Base-by-base conservation (phyloP, 2,329 filamentous ascomycete species). In the Lomentospora prolificans region DNA sequence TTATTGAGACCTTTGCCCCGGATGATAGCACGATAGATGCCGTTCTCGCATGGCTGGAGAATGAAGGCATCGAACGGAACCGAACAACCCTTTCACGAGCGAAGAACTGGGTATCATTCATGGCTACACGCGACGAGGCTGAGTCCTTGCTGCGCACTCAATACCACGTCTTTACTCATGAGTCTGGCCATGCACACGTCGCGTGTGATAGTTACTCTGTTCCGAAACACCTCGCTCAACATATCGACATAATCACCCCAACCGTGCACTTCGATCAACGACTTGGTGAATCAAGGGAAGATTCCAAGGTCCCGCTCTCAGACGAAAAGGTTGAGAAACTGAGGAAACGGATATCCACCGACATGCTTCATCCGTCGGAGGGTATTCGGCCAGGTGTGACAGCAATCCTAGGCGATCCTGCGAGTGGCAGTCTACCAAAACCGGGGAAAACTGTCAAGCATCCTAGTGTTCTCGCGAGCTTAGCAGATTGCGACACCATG, bases 11-110 rank as follows among this genome's bases (percentile, higher is more conserved):
- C 53, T 78, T 77, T 64, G 67, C 73, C 7, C 70, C 72, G 0
- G 61, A 60, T 12, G 60, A 67, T 5, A 73, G 79, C 44, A 68
- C 76, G 4, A 72, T 82, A 3, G 67, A 74, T 14, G 66, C 73
- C 1, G 76, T 83, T 28, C 73, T 73, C 61, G 61, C 69, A 7
- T 85, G 81, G 81, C 71, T 84, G n/a, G 64, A 70, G 19, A 64
- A 66, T 4, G 72, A 75, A 22, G 82, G 81, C 5, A 78, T 85
- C 46, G 62, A 70, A 17, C 63, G 65, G 2, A 67, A 69, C 3
- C 72, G 77, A 3, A 70, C 84, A 46, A 67, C 67, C 41, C 72
- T 79, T 46, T 78, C 79, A 0, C 69, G 72, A 44, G 75, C 75
- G 27, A 72, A 75, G 55, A 75, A 74, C 52, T 82, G 79, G 53